These are phyloP conservation scores for Phallus indusiatus DNA, from an alignment of 768 basidiomycete species.

Conservation along the genomic window DNA sequence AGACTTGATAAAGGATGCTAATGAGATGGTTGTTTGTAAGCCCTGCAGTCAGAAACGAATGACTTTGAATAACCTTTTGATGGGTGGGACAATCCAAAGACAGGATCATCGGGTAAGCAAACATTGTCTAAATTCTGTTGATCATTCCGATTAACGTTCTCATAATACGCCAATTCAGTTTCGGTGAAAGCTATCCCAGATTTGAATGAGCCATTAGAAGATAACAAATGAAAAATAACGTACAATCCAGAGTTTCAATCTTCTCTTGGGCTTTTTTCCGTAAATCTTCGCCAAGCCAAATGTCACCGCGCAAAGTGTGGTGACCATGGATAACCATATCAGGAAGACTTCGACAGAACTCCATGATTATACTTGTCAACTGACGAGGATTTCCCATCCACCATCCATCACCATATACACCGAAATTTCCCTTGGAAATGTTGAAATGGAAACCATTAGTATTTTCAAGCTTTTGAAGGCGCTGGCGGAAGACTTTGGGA, in stretches of 20 bases:
- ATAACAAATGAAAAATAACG: background rate
- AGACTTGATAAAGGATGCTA: background rate
- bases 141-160: conserved; percentile 8
- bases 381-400: background rate
- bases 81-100: conserved; percentile 1
- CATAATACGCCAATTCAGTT: conserved; percentile 1
- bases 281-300: conserved; percentile 10
- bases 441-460: conserved; percentile 5
- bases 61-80: background rate
- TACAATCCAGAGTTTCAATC: conserved; percentile 1
- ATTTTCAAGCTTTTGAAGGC: conserved; percentile 7
- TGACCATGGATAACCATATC: conserved; percentile 9
- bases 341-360: conserved; percentile 5
- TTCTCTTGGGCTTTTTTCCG: background rate
- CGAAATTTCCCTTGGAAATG: conserved; percentile 6
- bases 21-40: background rate
- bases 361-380: conserved; percentile 3
- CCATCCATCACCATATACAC: background rate
- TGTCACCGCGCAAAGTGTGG: conserved; percentile 3
- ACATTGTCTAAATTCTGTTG: conserved; percentile 6
- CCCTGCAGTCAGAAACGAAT: background rate
- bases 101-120: conserved; percentile 6
- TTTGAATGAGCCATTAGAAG: background rate
- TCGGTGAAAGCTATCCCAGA: conserved; percentile 5
- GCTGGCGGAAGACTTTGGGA: background rate